Evolutionary conservation across 371 early-diverging fungal species (phyloP), one percentile per base, ranked within the genome.

Genomic region (Capniomyces stellatus): DNA sequence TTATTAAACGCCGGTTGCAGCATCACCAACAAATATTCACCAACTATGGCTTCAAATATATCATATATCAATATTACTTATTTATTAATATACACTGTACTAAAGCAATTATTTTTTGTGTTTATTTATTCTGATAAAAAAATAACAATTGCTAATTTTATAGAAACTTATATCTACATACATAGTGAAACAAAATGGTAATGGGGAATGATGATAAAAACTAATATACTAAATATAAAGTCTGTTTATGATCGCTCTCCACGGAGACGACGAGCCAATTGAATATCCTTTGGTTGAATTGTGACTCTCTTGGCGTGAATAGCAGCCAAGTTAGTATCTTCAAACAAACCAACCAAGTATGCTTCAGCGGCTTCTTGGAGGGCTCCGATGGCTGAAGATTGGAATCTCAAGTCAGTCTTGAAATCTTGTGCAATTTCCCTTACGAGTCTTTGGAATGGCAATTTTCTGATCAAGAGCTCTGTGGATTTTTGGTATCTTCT

Each of bases 271-370:
- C 86, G 81, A 62, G 96, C 98, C 62, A 99, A 78, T 73, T 95
- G 91, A 64, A 99, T 89, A 76, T 99, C 98, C 80, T 92, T 93
- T 68, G 92, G 92, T 78, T 94, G 92, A 75, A 98, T 96, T 72
- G 99, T 99, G 64, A 98, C 98, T 73, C 99, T 87, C 82, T 95
- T 95, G 70, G 95, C 98, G 78, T 99, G 99, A 75, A 94, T 93
- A 66, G 98, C 98, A 60, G 94, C 93, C 73, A 92, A 78, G 81
- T 96, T 91, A 64, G 96, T 96, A 77, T 97, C 92, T 70, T 96
- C 95, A 70, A 96, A 96, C 54, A 97, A 76, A 35, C 77, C 71
- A 58, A 91, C 96, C 55, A 98, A 82, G 77, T 93, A 97, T 54
- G 92, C 90, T 76, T 99, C 99, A 47, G 92, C 76, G 54, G 97